Evolutionary conservation across 2,329 filamentous ascomycete species (phyloP).

Genomic region (Alternaria brassicicola): DNA sequence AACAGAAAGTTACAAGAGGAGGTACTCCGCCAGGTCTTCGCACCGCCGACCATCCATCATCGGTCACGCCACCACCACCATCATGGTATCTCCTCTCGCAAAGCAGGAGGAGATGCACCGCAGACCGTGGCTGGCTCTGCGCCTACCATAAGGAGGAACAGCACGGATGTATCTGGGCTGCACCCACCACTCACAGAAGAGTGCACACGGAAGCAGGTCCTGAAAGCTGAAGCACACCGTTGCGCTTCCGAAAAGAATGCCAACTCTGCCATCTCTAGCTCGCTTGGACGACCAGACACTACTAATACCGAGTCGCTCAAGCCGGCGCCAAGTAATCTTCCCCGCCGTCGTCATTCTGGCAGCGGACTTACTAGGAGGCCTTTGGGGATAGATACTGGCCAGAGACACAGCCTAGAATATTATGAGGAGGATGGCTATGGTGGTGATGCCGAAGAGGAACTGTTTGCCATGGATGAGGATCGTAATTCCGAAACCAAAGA

Average conservation of each 20-base stretch:
- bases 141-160: conserved; percentile 47
- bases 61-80: conserved; percentile 73
- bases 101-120: conserved; percentile 33
- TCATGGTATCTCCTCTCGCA: conserved; percentile 64
- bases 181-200: conserved; percentile 39
- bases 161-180: conserved; percentile 44
- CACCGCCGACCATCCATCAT: conserved; percentile 81
- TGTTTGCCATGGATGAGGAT: conserved; percentile 70
- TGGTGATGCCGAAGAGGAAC: conserved; percentile 74
- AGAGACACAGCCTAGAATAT: conserved; percentile 82
- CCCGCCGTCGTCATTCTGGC: conserved; percentile 79
- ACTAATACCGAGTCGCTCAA: conserved; percentile 32
- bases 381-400: conserved; percentile 67
- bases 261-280: conserved; percentile 14
- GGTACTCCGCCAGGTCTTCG: conserved; percentile 89
- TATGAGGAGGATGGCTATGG: conserved; percentile 89
- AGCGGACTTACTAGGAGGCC: conserved; percentile 77
- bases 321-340: conserved; percentile 33
- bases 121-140: conserved; percentile 41
- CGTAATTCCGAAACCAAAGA: conserved; percentile 20
- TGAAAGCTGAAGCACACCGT: conserved; percentile 50
- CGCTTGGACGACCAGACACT: conserved; percentile 15
- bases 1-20: conserved; percentile 88
- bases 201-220: conserved; percentile 51
- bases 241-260: conserved; percentile 31